A percentile compares a stretch with the other conserved stretches of the same genome.
phyloP scores from a whole-genome alignment of 371 early-diverging fungal species.

The Fennellomyces sp. region DNA sequence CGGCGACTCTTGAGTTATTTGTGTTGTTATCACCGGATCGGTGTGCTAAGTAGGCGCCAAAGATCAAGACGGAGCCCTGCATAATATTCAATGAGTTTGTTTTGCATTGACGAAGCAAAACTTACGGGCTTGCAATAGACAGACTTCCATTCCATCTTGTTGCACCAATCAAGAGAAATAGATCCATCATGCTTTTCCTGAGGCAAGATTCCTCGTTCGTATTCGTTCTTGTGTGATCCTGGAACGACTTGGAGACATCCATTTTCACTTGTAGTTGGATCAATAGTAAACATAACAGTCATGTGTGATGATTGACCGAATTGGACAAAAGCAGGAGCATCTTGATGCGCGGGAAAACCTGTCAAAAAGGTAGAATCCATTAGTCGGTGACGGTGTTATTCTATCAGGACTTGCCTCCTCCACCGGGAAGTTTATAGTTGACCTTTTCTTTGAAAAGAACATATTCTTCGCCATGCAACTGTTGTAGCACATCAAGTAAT shows the following conservation, averaged over 20 bases:
- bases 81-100: neutral
- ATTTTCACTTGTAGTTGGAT: slow-evolving; percentile 52
- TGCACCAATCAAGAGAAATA: slow-evolving; percentile 50
- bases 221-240: slow-evolving; percentile 44
- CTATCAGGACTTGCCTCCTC: slow-evolving; percentile 36
- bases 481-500: slow-evolving; percentile 42
- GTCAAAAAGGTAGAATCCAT: neutral
- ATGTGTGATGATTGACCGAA: slow-evolving; percentile 55
- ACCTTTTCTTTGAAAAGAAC: slow-evolving; percentile 63
- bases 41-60: slow-evolving; percentile 64
- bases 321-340: slow-evolving; percentile 58
- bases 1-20: slow-evolving; percentile 45
- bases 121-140: slow-evolving; percentile 56
- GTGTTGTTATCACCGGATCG: slow-evolving; percentile 55
- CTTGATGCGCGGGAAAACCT: slow-evolving; percentile 58
- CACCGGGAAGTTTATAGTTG: slow-evolving; percentile 62
- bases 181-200: slow-evolving; percentile 47
- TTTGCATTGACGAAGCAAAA: neutral
- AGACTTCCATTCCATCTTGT: slow-evolving; percentile 46
- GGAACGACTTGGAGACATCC: slow-evolving; percentile 60
- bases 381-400: neutral
- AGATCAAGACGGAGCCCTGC: slow-evolving; percentile 47
- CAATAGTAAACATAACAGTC: slow-evolving; percentile 58
- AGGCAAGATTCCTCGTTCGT: slow-evolving; percentile 34
- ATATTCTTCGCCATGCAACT: slow-evolving; percentile 51